Conservation (phyloP, 257 asterid genomes). For the Fraxinus cuspidata region DNA sequence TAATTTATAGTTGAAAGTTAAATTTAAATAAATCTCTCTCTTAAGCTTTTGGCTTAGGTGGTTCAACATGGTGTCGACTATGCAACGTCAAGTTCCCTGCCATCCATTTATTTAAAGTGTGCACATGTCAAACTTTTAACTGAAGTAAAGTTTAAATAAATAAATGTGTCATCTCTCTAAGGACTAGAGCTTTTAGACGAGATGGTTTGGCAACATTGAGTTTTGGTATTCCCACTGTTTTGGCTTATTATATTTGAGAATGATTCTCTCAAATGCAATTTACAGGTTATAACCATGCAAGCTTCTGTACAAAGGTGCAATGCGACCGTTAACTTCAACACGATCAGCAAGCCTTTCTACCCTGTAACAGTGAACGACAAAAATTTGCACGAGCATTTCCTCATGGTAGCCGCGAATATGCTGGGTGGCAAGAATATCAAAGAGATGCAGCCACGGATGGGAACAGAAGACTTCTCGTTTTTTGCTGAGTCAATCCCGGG, state of each 20-base stretch:
- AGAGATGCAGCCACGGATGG: conserved; percentile 45
- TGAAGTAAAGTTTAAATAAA: no score
- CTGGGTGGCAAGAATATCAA: conserved; percentile 40
- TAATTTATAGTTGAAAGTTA: neutral
- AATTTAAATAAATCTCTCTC: no score
- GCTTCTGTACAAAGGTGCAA: conserved; percentile 43
- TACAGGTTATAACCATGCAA: conserved; percentile 52
- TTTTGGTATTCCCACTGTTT: neutral
- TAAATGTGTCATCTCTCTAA: neutral
- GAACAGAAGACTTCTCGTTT: conserved; percentile 63
- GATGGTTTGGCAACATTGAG: neutral
- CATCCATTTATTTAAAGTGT: neutral
- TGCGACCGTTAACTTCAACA: conserved; percentile 40
- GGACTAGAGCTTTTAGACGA: neutral
- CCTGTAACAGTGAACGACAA: conserved; percentile 53
- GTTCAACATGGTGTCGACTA: no score
- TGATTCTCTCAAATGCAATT: conserved; percentile 2
- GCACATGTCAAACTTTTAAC: neutral
- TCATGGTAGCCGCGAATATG: conserved; percentile 40
- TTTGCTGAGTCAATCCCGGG: conserved; percentile 61
- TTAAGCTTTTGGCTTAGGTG: neutral
- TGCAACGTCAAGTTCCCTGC: no score
- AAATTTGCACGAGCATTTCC: conserved; percentile 46
- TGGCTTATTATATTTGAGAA: neutral
- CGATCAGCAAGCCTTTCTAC: conserved; percentile 43